Base-by-base conservation (phyloP, 306 rosid genomes). In the Cucurbita moschata region DNA sequence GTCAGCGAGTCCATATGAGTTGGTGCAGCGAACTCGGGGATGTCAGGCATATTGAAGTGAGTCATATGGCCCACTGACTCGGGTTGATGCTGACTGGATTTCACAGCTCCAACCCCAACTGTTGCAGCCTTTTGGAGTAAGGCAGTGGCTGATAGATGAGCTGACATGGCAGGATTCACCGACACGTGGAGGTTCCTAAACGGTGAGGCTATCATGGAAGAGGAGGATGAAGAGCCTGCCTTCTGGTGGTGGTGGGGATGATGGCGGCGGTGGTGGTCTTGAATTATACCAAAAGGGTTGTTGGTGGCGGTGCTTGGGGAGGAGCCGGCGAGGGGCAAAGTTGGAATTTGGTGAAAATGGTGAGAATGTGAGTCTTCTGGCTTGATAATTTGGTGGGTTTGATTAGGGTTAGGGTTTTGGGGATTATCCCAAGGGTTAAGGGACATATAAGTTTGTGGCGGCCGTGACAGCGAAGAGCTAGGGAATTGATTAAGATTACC, bases 111-210 rank as follows among this genome's bases (percentile, higher is more conserved):
- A 30, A 83, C 74, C 1, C 96, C 91, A 1, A 85, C 77, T 10
- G 91, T 86, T 0, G 99, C 95, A 26, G 96, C 99, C 83, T 88
- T 91, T 68, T 89, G 96, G 69, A 94, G 99, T 12, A 94, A 86
- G 4, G 96, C 96, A 19, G 99, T 91, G 77, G 99, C 92, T 8
- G 99, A 94, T 37, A 91, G 86, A 79, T 93, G 90, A 4, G 92
- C 75, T 55, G 93, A 83, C 67, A 80, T 83, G 87, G 88, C 70
- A 3, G 69, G 65, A 26, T 66, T 83, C 3, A 78, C 8, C 78
- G 81, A 71, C 72, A 80, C 80, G 51, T 83, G 86, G 75, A 85
- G 84, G 83, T 43, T 74, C 19, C 73, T 79, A 71, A 77, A 79
- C 71, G 86, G 87, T 38, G 91, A 73, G 76, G 77, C 39, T 40